Conservation (phyloP, 306 rosid genomes). For the Neltuma alba region DNA sequence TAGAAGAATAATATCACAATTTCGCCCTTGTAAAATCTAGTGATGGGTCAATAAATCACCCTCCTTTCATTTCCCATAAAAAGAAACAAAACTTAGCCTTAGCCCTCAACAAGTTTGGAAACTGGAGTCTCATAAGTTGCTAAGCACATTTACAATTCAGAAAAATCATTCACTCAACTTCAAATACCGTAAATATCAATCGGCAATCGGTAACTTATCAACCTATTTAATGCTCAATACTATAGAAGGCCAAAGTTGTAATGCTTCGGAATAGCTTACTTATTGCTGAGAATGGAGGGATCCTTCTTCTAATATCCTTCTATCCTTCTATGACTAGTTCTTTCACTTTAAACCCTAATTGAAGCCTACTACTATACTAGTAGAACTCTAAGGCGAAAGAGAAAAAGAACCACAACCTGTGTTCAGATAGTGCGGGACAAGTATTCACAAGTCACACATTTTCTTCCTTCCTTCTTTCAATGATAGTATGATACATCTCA, state of each 20-base stretch:
- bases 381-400: not conserved
- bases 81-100: not conserved
- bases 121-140: not conserved
- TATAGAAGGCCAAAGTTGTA: not conserved
- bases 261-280: not conserved
- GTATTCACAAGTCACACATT: constrained; percentile 6
- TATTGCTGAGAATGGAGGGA: not conserved
- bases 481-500: not conserved
- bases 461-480: not conserved
- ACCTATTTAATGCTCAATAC: not conserved
- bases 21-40: not conserved
- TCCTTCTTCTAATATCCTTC: not conserved
- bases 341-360: not conserved
- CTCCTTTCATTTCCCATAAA: not conserved
- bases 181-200: not conserved
- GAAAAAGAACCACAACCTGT: not conserved
- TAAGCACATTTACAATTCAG: not conserved
- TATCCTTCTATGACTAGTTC: not conserved
- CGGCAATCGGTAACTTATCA: not conserved
- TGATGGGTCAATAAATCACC: not conserved
- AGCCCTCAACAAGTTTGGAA: not conserved
- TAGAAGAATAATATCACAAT: not conserved
- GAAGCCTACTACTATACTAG: not conserved
- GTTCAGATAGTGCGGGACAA: not conserved
- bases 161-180: not conserved